Percentiles rank a stretch among this genome's conserved stretches.
These are phyloP conservation scores for Xanthoparmelia taractica DNA, from an alignment of 495 filamentous ascomycete genomes.

Conservation along the genomic window DNA sequence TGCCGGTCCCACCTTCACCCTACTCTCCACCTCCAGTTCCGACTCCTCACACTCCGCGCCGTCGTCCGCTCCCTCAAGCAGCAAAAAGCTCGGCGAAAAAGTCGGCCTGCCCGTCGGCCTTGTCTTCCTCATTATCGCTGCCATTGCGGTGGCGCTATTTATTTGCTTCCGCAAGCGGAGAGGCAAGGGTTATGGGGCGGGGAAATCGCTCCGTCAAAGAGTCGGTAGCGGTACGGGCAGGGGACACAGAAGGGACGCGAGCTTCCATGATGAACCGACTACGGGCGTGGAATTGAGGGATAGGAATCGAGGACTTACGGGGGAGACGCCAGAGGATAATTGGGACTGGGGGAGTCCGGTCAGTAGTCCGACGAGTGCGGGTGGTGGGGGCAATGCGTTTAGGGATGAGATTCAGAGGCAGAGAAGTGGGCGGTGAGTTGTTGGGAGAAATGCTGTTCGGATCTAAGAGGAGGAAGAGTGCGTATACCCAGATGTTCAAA, in stretches of 20 bases:
- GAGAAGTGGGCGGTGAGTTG: conserved; percentile 8
- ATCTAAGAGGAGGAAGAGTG: not conserved
- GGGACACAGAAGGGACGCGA: conserved; percentile 13
- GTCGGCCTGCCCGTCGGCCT: conserved; percentile 23
- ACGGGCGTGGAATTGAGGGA: conserved; percentile 19
- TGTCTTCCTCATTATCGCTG: conserved; percentile 13
- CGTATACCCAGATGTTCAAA: not conserved
- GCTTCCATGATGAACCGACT: conserved; percentile 24
- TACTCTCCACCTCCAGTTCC: conserved; percentile 3
- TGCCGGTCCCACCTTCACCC: conserved; percentile 8
- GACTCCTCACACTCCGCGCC: not conserved
- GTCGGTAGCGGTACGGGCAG: conserved; percentile 4
- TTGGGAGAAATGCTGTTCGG: not conserved
- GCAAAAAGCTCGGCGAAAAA: conserved; percentile 21
- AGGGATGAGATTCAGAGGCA: conserved; percentile 22
- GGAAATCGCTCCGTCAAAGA: conserved; percentile 5
- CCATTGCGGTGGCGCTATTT: conserved; percentile 7
- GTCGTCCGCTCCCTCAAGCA: not conserved
- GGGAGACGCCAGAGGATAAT: conserved; percentile 5
- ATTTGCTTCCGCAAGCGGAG: conserved; percentile 29
- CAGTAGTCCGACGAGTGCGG: conserved; percentile 12
- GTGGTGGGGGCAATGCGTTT: conserved; percentile 19
- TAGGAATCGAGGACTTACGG: conserved; percentile 5
- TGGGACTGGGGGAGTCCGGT: conserved; percentile 18
- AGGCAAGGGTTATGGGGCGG: conserved; percentile 13